These are phyloP conservation scores for Vicia sativa DNA, from an alignment of 306 rosid species.

Conservation along the genomic window DNA sequence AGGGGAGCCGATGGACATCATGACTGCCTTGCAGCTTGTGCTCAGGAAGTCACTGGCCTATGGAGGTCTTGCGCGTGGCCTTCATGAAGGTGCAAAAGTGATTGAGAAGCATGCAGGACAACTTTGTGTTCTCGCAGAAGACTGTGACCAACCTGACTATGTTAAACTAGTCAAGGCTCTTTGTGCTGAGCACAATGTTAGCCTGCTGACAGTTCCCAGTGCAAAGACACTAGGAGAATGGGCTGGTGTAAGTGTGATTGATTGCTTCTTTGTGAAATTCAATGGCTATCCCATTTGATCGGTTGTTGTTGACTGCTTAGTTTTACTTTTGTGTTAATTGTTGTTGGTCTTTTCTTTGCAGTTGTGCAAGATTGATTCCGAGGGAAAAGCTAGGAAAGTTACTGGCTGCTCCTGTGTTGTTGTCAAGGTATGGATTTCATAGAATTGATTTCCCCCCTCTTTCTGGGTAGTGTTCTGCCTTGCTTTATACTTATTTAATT, in stretches of 20 bases:
- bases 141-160: constrained; percentile 84
- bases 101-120: constrained; percentile 85
- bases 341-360: constrained; percentile 26
- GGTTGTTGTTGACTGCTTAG: neutral
- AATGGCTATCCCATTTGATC: neutral
- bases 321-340: neutral
- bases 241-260: constrained; percentile 76
- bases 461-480: neutral
- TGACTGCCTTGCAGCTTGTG: constrained; percentile 76
- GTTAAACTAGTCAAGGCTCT: constrained; percentile 82
- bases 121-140: constrained; percentile 86
- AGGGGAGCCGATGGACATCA: constrained; percentile 55
- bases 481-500: neutral
- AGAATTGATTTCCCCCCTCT: neutral
- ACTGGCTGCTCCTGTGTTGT: constrained; percentile 75
- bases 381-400: constrained; percentile 78
- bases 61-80: constrained; percentile 83
- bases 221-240: constrained; percentile 96
- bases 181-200: constrained; percentile 81
- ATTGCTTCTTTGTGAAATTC: neutral
- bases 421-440: constrained; percentile 58
- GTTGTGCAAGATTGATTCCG: constrained; percentile 87
- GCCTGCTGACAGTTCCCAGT: constrained; percentile 72
- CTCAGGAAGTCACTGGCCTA: constrained; percentile 83
- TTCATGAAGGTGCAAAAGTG: constrained; percentile 78